These are phyloP conservation scores for Cerrena zonata DNA, from an alignment of 1,284 basidiomycete species.

Conservation along the genomic window DNA sequence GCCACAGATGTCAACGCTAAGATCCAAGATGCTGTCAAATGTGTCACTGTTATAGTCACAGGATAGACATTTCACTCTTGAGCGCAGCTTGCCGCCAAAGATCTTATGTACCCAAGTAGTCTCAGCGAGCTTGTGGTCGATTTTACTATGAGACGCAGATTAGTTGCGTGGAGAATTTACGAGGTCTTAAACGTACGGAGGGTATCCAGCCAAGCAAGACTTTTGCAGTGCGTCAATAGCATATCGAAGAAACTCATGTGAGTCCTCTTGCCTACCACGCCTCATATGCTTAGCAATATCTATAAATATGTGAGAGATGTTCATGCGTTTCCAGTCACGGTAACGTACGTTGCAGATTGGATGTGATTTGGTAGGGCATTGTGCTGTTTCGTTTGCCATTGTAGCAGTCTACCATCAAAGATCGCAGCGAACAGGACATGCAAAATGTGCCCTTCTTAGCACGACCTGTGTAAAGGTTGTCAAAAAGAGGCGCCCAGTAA, in stretches of 20 bases:
- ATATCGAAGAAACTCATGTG: conserved; percentile 96
- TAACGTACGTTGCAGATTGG: conserved; percentile 62
- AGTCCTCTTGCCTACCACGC: conserved; percentile 91
- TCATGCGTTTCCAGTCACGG: neutral
- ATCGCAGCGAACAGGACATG: conserved; percentile 67
- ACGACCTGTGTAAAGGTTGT: conserved; percentile 39
- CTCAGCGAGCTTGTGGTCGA: conserved; percentile 75
- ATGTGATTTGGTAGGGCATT: conserved; percentile 58
- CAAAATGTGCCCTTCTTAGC: conserved; percentile 56
- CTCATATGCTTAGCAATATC: conserved; percentile 90
- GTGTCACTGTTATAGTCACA: conserved; percentile 92
- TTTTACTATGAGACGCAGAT: conserved; percentile 47
- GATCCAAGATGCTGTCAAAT: conserved; percentile 90
- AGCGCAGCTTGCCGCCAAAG: conserved; percentile 89
- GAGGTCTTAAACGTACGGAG: conserved; percentile 52
- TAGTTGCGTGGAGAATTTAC: conserved; percentile 3
- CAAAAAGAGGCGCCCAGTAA: neutral
- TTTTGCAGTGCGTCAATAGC: conserved; percentile 89
- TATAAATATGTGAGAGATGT: conserved; percentile 26
- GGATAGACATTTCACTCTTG: conserved; percentile 83
- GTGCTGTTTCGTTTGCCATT: conserved; percentile 38
- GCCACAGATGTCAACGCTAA: conserved; percentile 82
- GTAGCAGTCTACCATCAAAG: conserved; percentile 50
- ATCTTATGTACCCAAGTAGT: conserved; percentile 92
- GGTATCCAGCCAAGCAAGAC: conserved; percentile 68